Percentiles rank a stretch among this genome's conserved stretches.
phyloP scores from a whole-genome alignment of 2,329 filamentous ascomycete species.

The Rutstroemia sp. region DNA sequence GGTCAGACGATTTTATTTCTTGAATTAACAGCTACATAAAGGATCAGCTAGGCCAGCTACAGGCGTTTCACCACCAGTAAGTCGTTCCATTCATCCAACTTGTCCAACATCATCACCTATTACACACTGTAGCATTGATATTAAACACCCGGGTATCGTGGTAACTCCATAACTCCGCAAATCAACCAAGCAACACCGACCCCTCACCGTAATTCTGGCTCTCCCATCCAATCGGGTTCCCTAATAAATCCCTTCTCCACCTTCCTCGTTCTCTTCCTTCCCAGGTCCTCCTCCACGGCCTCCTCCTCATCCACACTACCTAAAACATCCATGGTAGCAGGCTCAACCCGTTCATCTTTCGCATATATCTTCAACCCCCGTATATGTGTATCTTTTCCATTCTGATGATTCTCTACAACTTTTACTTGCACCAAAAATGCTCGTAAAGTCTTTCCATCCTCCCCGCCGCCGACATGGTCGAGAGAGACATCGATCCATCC shows the following conservation, averaged over 20 bases:
- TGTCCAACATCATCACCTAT: too few relatives aligned
- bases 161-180: not conserved
- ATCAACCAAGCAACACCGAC: not conserved
- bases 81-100: too few relatives aligned
- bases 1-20: not conserved
- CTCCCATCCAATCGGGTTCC: slow-evolving; percentile 30
- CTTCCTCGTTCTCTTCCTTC: not conserved
- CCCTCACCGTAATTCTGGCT: slow-evolving; percentile 26
- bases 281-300: slow-evolving; percentile 10
- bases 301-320: slow-evolving; percentile 8
- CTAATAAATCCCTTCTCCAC: slow-evolving; percentile 16
- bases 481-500: slow-evolving; percentile 88
- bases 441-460: slow-evolving; percentile 67
- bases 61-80: too few relatives aligned
- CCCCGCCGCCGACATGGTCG: slow-evolving; percentile 46
- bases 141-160: not conserved
- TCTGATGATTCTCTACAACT: slow-evolving; percentile 95
- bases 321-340: slow-evolving; percentile 14
- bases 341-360: slow-evolving; percentile 23
- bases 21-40: not conserved
- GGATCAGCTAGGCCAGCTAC: not conserved
- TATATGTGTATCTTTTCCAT: slow-evolving; percentile 98
- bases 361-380: slow-evolving; percentile 83
- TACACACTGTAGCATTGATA: too few relatives aligned
- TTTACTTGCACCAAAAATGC: slow-evolving; percentile 87